phyloP scores from a whole-genome alignment of 768 basidiomycete species.

The Leucocoprinus sp. region DNA sequence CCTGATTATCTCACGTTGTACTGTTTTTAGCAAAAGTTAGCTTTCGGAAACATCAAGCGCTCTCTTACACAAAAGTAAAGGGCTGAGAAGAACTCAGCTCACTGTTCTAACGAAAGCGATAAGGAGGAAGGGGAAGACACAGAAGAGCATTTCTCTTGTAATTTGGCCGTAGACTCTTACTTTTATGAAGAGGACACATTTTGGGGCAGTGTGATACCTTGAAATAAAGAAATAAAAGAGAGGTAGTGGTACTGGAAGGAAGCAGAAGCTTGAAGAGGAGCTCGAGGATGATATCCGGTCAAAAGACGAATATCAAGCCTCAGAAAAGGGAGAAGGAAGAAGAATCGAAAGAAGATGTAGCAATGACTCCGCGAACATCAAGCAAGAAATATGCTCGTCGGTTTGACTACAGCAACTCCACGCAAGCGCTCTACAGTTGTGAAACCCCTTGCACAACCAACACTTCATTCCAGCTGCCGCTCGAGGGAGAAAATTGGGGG shows the following conservation, averaged over 20 bases:
- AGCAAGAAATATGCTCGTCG: constrained; percentile 14
- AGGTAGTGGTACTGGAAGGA: constrained; percentile 5
- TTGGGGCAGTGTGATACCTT: constrained; percentile 33
- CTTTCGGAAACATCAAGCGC: constrained; percentile 1
- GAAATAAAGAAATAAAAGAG: constrained; percentile 13
- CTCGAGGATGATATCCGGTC: constrained; percentile 9
- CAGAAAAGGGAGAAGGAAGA: constrained; percentile 23
- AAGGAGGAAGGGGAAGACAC: constrained; percentile 20
- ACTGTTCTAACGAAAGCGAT: constrained; percentile 10
- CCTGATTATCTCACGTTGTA: constrained; percentile 44
- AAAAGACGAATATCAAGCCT: constrained; percentile 19
- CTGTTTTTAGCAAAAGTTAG: constrained; percentile 28
- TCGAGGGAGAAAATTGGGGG: constrained; percentile 23
- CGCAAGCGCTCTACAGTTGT: constrained; percentile 14
- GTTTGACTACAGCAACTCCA: constrained; percentile 6
- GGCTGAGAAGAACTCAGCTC: constrained; percentile 11
- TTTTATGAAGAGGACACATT: constrained; percentile 21
- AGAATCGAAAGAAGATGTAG: too few relatives aligned
- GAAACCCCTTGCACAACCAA: constrained; percentile 48
- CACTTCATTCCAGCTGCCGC: constrained; percentile 70
- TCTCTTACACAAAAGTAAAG: constrained; percentile 2
- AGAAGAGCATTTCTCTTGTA: constrained; percentile 42
- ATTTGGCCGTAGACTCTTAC: constrained; percentile 46
- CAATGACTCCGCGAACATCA: constrained; percentile 16
- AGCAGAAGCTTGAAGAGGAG: constrained; percentile 7